These are phyloP conservation scores for Bryopsis sp. DNA, from an alignment of 139 green algal genomes.

Conservation along the genomic window DNA sequence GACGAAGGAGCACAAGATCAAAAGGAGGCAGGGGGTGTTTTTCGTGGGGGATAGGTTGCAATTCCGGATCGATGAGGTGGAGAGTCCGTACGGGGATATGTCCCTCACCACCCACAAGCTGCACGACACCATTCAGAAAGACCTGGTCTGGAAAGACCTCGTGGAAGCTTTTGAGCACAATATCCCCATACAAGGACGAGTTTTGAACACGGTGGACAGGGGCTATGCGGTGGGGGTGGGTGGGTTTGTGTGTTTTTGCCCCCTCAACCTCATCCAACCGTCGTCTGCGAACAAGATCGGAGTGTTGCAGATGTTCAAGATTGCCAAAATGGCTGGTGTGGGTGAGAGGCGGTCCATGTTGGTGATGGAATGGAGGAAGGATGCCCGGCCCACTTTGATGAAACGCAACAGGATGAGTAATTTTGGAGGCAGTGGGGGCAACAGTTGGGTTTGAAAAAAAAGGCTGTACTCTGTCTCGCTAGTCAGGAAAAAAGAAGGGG, in stretches of 20 bases:
- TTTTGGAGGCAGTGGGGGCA: no score
- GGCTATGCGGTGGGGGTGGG: constrained; percentile 32
- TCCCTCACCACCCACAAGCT: constrained; percentile 22
- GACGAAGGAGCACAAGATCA: neutral
- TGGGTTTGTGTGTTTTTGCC: constrained; percentile 32
- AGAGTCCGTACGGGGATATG: constrained; percentile 31
- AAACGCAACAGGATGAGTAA: no score
- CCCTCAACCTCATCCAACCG: constrained; percentile 11
- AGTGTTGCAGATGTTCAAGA: constrained; percentile 3
- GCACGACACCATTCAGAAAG: neutral
- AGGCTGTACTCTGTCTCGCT: no score
- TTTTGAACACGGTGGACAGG: constrained; percentile 30
- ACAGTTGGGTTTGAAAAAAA: no score
- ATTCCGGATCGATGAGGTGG: constrained; percentile 23
- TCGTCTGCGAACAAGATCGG: neutral
- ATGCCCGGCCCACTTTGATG: no score
- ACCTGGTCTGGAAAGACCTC: constrained; percentile 17
- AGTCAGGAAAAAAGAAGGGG: no score
- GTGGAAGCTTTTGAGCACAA: constrained; percentile 10
- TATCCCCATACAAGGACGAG: constrained; percentile 25
- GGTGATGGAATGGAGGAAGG: no score
- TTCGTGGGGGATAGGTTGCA: constrained; percentile 27
- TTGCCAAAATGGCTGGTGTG: neutral
- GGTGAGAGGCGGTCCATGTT: no score
- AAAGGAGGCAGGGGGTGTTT: constrained; percentile 20